phyloP scores from a whole-genome alignment of 306 rosid genomes.

The Vigna nakashimae region DNA sequence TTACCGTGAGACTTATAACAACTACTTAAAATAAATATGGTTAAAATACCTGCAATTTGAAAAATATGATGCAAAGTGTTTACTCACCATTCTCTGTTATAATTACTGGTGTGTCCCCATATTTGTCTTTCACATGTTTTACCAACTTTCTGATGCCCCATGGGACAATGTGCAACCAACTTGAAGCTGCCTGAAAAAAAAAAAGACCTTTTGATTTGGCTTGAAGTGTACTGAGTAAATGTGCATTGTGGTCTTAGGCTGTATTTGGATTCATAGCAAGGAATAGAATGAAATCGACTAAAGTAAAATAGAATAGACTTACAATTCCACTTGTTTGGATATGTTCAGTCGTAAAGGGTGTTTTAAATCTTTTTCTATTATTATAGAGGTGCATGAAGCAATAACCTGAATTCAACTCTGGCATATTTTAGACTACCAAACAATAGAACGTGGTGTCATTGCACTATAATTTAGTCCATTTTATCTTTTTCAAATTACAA shows the following conservation, averaged over 20 bases:
- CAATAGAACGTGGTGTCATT: no score
- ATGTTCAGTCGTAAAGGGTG: no score
- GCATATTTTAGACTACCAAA: no score
- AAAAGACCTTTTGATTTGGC: slow-evolving; percentile 13
- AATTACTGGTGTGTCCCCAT: slow-evolving; percentile 70
- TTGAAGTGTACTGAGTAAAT: neutral
- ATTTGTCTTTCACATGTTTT: slow-evolving; percentile 67
- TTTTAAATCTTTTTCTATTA: no score
- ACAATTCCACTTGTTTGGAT: neutral
- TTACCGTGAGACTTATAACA: fast-evolving
- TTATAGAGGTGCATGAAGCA: no score
- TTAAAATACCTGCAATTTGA: no score
- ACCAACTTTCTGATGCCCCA: slow-evolving; percentile 89
- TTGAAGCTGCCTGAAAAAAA: slow-evolving; percentile 76
- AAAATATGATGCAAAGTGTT: no score
- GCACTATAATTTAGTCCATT: no score
- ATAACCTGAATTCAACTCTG: no score
- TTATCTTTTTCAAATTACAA: no score
- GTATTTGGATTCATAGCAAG: neutral
- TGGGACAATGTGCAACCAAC: slow-evolving; percentile 88
- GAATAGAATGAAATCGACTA: neutral
- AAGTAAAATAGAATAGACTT: neutral
- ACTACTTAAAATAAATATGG: no score
- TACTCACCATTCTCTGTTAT: slow-evolving; percentile 87
- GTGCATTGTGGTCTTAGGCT: slow-evolving; percentile 10